Evolutionary conservation across 2,329 filamentous ascomycete genomes (phyloP).

Genomic region (Fusarium napiforme): DNA sequence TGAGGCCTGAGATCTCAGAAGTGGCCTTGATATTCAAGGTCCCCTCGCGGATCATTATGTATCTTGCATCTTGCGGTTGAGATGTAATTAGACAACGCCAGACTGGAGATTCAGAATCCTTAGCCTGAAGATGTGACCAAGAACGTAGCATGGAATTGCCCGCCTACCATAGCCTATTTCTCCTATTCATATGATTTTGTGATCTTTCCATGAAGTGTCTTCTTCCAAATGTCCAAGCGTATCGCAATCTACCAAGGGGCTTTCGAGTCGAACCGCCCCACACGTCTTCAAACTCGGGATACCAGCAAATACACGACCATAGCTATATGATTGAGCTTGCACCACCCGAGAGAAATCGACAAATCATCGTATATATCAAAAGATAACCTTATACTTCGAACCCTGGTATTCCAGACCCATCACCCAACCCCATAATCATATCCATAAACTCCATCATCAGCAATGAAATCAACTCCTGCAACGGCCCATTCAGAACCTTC

Average conservation of each 20-base stretch:
- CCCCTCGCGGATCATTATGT: not conserved
- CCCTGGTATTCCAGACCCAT: no score
- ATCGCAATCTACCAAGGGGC: not conserved
- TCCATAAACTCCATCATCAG: not conserved
- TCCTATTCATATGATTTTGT: accelerated
- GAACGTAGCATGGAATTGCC: not conserved
- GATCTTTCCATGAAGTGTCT: not conserved
- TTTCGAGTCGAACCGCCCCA: no score
- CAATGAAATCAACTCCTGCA: not conserved
- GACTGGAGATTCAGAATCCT: not conserved
- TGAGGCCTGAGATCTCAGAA: not conserved
- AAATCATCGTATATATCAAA: not conserved
- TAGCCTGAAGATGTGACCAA: accelerated
- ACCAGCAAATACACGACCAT: no score
- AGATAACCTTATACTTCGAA: no score
- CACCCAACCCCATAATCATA: no score
- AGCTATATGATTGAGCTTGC: no score
- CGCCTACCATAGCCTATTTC: not conserved
- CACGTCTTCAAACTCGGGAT: not conserved
- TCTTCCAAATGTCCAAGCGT: no score
- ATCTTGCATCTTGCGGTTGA: no score
- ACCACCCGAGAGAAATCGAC: not conserved
- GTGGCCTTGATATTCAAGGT: not conserved
- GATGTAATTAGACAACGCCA: not conserved
- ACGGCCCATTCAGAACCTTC: not conserved